Base-by-base conservation (phyloP, 2,329 filamentous ascomycete genomes). In the Monilinia aucupariae region DNA sequence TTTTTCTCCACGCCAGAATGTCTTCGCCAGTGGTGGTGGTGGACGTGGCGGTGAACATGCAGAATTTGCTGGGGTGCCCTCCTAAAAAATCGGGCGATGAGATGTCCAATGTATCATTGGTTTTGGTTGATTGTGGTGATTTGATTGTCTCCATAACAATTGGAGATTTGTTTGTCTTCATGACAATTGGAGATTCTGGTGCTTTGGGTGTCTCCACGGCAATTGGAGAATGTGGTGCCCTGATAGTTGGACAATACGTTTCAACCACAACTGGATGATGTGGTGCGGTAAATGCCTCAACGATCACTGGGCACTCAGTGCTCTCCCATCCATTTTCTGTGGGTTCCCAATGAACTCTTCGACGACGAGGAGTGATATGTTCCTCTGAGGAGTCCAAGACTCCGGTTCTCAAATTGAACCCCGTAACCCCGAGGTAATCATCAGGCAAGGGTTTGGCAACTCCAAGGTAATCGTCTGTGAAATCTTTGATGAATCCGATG, bases 331-430 rank as follows among this genome's bases (percentile, higher is more conserved):
- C 54, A 10, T 47, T 58, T 45, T 34, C 54, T 6, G 30, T 47
- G 5, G 25, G 25, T 30, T 27, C 54, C 54, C 54, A 58, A 9
- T 30, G 41, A 12, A 58, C 54, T 20, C 37, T 39, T 39, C 41
- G 54, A 13, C 54, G 54, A 5, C 5, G 10, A 27, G 30, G 54
- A 25, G 9, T 22, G 4, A 34, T 25, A 22, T 58, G 43, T 30
- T 47, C 43, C 41, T 47, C 41, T 3, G 10, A 39, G 6, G 34
- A 37, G 22, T 59, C 56, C 6, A 59, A 27, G 10, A 9, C 37
- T n/a, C 64, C 64, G n/a, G 64, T 65, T 27, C 64, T 27, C 34
- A 55, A 61, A 34, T 65, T 65, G n/a, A 47, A 43, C 7, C 64
- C 64, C 5, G 61, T 56, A 6, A 65, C 55, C 5, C 64, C 64